Evolutionary conservation across 768 basidiomycete species (phyloP).

Genomic region (Pleurotus pulmonarius): DNA sequence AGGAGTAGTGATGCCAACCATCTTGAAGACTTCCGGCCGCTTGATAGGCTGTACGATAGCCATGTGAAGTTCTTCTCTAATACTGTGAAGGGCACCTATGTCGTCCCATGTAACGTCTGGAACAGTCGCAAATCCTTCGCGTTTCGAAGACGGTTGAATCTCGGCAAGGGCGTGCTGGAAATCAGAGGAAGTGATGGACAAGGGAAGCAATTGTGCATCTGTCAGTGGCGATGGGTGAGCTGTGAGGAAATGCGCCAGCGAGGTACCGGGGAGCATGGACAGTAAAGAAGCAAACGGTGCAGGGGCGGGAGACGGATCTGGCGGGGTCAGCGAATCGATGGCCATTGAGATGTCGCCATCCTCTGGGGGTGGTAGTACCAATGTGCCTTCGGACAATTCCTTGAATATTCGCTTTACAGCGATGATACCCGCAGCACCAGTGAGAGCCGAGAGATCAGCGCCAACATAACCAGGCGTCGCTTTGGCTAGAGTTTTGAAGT

Average conservation of each 20-base stretch:
- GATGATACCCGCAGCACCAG: constrained; percentile 91
- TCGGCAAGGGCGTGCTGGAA: constrained; percentile 80
- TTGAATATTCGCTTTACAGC: constrained; percentile 97
- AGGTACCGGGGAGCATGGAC: constrained; percentile 46
- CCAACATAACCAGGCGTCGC: constrained; percentile 97
- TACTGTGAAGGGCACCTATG: constrained; percentile 84
- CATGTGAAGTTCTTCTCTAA: constrained; percentile 93
- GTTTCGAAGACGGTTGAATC: constrained; percentile 93
- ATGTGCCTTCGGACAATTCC: constrained; percentile 61
- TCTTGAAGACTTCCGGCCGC: constrained; percentile 82
- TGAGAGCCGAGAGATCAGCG: constrained; percentile 87
- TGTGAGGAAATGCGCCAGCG: constrained; percentile 87
- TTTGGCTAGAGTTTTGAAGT: constrained; percentile 83
- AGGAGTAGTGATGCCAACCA: constrained; percentile 86
- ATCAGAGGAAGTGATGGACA: constrained; percentile 79
- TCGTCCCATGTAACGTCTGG: constrained; percentile 96
- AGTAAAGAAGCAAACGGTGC: constrained; percentile 20
- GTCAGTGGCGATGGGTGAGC: constrained; percentile 84
- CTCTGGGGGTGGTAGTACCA: constrained; percentile 46
- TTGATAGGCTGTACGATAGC: constrained; percentile 94
- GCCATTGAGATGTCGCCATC: constrained; percentile 36
- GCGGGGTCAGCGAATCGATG: constrained; percentile 26
- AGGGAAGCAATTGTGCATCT: constrained; percentile 69
- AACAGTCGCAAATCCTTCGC: constrained; percentile 97
- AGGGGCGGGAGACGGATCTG: constrained; percentile 8